Conservation (phyloP, 1,284 basidiomycete genomes). For the Pterulicium gracile region DNA sequence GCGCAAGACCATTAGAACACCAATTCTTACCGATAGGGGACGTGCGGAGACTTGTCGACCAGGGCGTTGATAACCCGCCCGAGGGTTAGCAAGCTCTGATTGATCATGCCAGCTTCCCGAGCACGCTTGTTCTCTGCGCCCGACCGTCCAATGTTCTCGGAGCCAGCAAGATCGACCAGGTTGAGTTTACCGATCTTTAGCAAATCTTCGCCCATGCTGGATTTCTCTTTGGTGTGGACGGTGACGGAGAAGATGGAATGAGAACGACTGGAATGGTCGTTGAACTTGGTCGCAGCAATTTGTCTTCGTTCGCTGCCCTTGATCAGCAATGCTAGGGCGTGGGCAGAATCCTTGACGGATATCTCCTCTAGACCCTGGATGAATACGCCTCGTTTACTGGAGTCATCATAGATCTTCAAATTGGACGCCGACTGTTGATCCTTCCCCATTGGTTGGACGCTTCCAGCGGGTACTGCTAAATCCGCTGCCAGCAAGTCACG, state of each 20-base stretch:
- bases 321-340: slow-evolving; percentile 78
- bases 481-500: slow-evolving; percentile 82
- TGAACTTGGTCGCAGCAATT: slow-evolving; percentile 96
- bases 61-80: slow-evolving; percentile 96
- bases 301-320: slow-evolving; percentile 89
- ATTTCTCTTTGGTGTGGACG: slow-evolving; percentile 84
- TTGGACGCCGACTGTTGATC: slow-evolving; percentile 35
- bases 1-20: slow-evolving; percentile 8
- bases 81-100: slow-evolving; percentile 92
- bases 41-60: slow-evolving; percentile 85
- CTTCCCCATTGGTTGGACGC: slow-evolving; percentile 63
- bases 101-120: slow-evolving; percentile 98
- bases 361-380: slow-evolving; percentile 95
- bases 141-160: slow-evolving; percentile 94
- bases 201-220: slow-evolving; percentile 75
- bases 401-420: slow-evolving; percentile 91
- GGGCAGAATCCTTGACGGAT: slow-evolving; percentile 72
- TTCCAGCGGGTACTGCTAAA: slow-evolving; percentile 47
- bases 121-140: slow-evolving; percentile 95
- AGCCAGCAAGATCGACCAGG: slow-evolving; percentile 94
- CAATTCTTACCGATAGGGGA: slow-evolving; percentile 77
- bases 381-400: slow-evolving; percentile 76
- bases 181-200: slow-evolving; percentile 94
- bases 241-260: slow-evolving; percentile 98
- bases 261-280: slow-evolving; percentile 94